Evolutionary conservation across 2,329 filamentous ascomycete genomes (phyloP), one percentile per base, ranked within the genome.

Genomic region (Aspergillus costaricaensis): DNA sequence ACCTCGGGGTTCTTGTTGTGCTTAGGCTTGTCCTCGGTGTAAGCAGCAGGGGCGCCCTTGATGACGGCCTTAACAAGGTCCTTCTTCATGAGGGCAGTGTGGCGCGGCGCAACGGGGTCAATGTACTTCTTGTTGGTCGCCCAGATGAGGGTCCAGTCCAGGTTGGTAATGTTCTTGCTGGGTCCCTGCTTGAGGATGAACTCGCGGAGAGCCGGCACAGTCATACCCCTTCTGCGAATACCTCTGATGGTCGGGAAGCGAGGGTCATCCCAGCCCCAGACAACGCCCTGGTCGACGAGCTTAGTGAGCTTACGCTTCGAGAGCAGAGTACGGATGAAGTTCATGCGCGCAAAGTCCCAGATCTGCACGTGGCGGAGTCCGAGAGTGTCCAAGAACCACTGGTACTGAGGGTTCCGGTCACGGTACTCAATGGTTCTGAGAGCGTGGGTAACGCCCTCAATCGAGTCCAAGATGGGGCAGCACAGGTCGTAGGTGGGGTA

Each of bases 1-100:
- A 97, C 82, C 1, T 88, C 86, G 48, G 88, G 83, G 81, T 97
- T 96, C 85, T 98, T 98, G 71, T 86, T 88, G 78, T 97, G 93
- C 78, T 92, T 90, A 44, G 91, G 90, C 77, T 91, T 93, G 64
- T 96, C 87, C 72, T 92, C 88, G 19, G 83, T 85, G 71, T 85
- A 84, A 4, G 82, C 81, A 23, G 85, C 81, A 1, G 86, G 88
- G 3, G 86, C 83, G 44, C 91, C 91, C 52, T 81, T 86, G 52
- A 96, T 76, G 5, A 81, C 86, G 21, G 90, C 88, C 71, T 85
- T 88, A 63, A 96, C 91, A 49, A 85, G 82, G 69, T 91, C 84
- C 70, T 90, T 87, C 70, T 87, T 84, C 59, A 86, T 81, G 64
- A 97, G 85, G 23, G 89, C 88, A 27, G 89, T 91, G 80, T 90